A percentile compares a stretch with the other conserved stretches of the same genome.
phyloP scores from a whole-genome alignment of 768 basidiomycete species.

The Boletus edulis region DNA sequence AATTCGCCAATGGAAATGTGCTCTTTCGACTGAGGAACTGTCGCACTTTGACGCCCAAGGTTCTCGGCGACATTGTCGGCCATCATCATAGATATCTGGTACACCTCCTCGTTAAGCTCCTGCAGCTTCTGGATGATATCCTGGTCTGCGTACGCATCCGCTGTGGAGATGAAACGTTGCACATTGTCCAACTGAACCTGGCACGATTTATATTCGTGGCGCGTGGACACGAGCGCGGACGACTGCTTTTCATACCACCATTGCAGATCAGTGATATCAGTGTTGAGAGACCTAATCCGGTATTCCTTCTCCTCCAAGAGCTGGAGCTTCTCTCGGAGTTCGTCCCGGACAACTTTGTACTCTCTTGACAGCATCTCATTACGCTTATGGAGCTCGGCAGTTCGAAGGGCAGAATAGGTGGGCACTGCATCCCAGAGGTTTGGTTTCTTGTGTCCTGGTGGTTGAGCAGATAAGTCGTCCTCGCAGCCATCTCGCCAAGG shows the following conservation, averaged over 20 bases:
- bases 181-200: not conserved
- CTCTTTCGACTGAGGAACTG: not conserved
- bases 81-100: not conserved
- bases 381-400: too few species aligned
- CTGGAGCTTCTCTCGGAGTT: too few species aligned
- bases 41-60: not conserved
- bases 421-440: too few species aligned
- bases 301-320: too few species aligned
- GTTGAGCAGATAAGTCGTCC: too few species aligned
- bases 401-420: too few species aligned
- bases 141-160: slow-evolving; percentile 1
- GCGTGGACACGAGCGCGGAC: not conserved
- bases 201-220: not conserved
- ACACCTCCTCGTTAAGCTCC: slow-evolving; percentile 3
- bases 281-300: too few species aligned
- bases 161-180: not conserved
- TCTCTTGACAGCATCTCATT: too few species aligned
- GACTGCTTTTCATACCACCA: not conserved
- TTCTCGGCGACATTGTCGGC: not conserved
- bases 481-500: too few species aligned
- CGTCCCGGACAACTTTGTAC: too few species aligned
- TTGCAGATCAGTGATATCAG: not conserved
- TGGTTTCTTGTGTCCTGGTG: too few species aligned
- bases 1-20: not conserved
- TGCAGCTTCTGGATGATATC: not conserved